Evolutionary conservation across 345 rosid genomes (phyloP).

Genomic region (Hypericum androsaemum): DNA sequence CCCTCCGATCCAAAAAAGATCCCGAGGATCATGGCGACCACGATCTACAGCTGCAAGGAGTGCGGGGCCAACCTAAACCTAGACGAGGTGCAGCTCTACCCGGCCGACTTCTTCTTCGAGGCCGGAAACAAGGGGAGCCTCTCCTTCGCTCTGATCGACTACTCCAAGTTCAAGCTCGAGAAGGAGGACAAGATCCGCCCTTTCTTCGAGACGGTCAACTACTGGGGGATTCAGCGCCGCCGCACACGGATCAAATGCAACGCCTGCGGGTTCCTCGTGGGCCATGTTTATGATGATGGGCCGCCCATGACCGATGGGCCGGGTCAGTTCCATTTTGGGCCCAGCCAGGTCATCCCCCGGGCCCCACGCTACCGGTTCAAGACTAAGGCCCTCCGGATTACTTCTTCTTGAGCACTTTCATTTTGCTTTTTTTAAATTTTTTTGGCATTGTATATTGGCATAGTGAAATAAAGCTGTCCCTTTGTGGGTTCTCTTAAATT

Average conservation of each 20-base stretch:
- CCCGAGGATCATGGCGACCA: too few relatives aligned
- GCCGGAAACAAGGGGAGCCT: constrained; percentile 82
- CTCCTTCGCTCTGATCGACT: constrained; percentile 63
- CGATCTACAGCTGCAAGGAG: constrained; percentile 62
- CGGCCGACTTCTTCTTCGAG: constrained; percentile 72
- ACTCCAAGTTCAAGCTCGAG: constrained; percentile 56
- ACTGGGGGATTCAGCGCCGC: constrained; percentile 79
- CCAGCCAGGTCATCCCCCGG: constrained; percentile 75
- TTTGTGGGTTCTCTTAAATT: too few relatives aligned
- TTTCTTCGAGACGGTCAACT: constrained; percentile 70
- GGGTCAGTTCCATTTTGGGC: constrained; percentile 69
- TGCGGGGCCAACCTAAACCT: constrained; percentile 67
- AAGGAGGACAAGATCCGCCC: constrained; percentile 78
- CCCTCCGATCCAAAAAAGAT: too few relatives aligned
- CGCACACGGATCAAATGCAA: constrained; percentile 67
- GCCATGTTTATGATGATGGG: constrained; percentile 78
- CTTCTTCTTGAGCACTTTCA: constrained; percentile 17
- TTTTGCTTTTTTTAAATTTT: too few relatives aligned
- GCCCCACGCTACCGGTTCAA: constrained; percentile 70
- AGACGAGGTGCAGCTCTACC: constrained; percentile 43
- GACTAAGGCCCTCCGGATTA: constrained; percentile 50
- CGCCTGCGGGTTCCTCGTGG: constrained; percentile 45
- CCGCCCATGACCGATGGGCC: constrained; percentile 55
- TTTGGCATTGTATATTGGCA: too few relatives aligned
- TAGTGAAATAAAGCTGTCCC: too few relatives aligned